Conservation (phyloP, 805 yeast species). For the Teunomyces aglyptinius region DNA sequence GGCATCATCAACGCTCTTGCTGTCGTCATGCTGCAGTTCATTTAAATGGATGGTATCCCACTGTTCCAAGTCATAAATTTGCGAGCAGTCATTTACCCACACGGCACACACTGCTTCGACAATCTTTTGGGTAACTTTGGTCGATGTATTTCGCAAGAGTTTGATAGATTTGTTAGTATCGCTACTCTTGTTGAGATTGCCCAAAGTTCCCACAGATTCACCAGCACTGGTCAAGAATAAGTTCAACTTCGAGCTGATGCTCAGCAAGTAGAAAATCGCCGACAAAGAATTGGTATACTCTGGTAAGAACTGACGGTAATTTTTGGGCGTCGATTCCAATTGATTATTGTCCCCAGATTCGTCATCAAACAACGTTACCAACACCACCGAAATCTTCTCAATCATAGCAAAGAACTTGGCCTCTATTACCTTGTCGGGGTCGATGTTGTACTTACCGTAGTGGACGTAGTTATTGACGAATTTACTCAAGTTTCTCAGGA, state of each 20-base stretch:
- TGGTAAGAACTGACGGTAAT: conserved; percentile 37
- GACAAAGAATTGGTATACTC: conserved; percentile 41
- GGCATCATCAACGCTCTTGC: conserved; percentile 14
- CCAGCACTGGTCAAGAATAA: conserved; percentile 32
- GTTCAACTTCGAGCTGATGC: conserved; percentile 27
- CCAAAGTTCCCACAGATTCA: conserved; percentile 28
- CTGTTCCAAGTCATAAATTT: conserved; percentile 41
- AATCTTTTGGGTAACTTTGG: conserved; percentile 35
- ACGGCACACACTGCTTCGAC: conserved; percentile 42
- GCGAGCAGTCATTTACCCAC: conserved; percentile 47
- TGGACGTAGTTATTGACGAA: conserved; percentile 39
- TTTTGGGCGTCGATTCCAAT: conserved; percentile 34
- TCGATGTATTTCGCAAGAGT: conserved; percentile 29
- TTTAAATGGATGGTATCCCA: conserved; percentile 28
- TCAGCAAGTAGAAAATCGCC: conserved; percentile 33
- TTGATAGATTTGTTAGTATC: conserved; percentile 40
- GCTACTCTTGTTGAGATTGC: conserved; percentile 28
- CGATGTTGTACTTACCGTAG: conserved; percentile 29
- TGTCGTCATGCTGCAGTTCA: not conserved
- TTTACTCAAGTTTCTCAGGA: conserved; percentile 27
- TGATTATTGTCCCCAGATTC: conserved; percentile 26
- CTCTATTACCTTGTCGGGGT: conserved; percentile 27
- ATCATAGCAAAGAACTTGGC: conserved; percentile 25
- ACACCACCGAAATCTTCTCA: conserved; percentile 22
- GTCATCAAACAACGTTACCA: conserved; percentile 30